Base-by-base conservation (phyloP, 108 stramenopile species). In the Discostella stelligeroides region DNA sequence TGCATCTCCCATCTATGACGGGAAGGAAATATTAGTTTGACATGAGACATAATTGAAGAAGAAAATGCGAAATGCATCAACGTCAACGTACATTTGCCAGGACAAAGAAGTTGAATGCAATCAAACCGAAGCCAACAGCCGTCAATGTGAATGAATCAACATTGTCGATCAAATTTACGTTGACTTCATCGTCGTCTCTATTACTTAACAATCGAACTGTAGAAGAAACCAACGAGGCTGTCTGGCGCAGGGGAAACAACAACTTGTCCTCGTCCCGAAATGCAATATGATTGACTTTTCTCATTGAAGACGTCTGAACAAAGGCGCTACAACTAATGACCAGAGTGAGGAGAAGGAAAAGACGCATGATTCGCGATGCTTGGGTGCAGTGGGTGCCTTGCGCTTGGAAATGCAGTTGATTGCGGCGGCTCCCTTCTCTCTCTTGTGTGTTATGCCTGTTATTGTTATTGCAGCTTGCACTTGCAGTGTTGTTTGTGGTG, bases 71-170 rank as follows among this genome's bases (percentile, higher is more conserved):
- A 34, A 47, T 9, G 37, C 40, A 60, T 28, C 34, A 50, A 17
- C 12, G 57, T 18, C 7, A 1, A 71, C 78, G 67, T 66, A 79
- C 78, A 75, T 94, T 91, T 38, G 88, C 92, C 39, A 94, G 66
- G 8, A 91, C 86, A 18, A 91, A 85, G 73, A 94, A 94, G 49
- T 94, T 94, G 62, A 91, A 77, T 10, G 92, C 92, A 79, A 94
- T 91, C 65, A 88, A 74, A 0, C 75, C 86, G 79, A 94, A 91
- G 5, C 92, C 92, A 48, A 94, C 70, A 50, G 88, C 88, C 14
- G 92, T 91, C 21, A 94, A 46, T 0, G 88, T 89, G 24, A 85
- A 64, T 0, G 89, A 39, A 72, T 93, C 92, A 7, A 90, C 80
- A 41, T 93, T 86, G 13, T 51, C 68, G 15, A 88, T 73, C 49